These are phyloP conservation scores for Mucor sp. DNA, from an alignment of 371 early-diverging fungal genomes.

Conservation along the genomic window DNA sequence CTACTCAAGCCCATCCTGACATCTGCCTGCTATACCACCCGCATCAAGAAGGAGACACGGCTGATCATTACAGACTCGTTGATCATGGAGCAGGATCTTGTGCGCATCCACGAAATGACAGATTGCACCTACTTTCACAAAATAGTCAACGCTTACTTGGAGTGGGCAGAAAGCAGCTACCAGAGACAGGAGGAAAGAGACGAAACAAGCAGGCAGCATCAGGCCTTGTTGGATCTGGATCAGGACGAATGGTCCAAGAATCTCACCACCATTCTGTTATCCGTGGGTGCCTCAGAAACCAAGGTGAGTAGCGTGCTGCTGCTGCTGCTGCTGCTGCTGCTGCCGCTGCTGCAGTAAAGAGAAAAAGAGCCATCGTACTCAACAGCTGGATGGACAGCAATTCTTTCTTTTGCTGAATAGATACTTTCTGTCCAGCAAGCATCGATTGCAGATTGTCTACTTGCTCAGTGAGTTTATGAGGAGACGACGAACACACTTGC, in stretches of 20 bases:
- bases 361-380: no score
- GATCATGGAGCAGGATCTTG: constrained; percentile 32
- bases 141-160: constrained; percentile 39
- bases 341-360: no score
- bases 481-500: constrained; percentile 60
- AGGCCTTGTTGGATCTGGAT: constrained; percentile 41
- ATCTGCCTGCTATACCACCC: constrained; percentile 35
- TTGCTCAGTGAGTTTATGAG: constrained; percentile 60
- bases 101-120: background rate
- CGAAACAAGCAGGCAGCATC: constrained; percentile 31
- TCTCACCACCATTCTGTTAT: constrained; percentile 32
- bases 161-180: constrained; percentile 33
- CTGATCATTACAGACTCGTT: constrained; percentile 38
- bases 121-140: constrained; percentile 26
- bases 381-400: constrained; percentile 22
- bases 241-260: constrained; percentile 53
- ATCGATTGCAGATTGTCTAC: constrained; percentile 59
- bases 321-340: no score
- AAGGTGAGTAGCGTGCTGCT: constrained; percentile 26
- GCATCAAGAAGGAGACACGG: constrained; percentile 37
- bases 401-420: constrained; percentile 57
- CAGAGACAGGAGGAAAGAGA: constrained; percentile 25
- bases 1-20: constrained; percentile 38
- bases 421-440: constrained; percentile 56
- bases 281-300: constrained; percentile 44